Conservation (phyloP, 345 rosid genomes). For the Salix caprea region DNA sequence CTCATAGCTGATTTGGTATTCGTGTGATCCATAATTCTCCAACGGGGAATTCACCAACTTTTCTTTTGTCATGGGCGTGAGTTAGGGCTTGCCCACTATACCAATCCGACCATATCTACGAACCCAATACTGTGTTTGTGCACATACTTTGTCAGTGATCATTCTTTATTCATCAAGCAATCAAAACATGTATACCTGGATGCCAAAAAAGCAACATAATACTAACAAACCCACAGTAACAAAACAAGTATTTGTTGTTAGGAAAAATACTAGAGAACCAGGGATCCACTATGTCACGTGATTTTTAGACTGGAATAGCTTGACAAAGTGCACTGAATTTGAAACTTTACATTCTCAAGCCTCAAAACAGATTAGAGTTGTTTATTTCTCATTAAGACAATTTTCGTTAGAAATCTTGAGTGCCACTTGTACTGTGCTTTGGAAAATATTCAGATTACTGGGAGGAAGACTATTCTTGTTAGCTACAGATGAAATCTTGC, state of each 20-base stretch:
- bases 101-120: not conserved
- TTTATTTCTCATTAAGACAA: not conserved
- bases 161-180: not conserved
- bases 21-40: not conserved
- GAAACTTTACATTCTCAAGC: not conserved
- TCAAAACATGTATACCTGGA: not conserved
- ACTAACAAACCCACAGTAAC: not conserved
- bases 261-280: not conserved
- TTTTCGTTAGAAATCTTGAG: not conserved
- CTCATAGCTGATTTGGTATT: not conserved
- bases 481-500: not conserved
- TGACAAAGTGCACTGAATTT: not conserved
- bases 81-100: not conserved
- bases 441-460: not conserved
- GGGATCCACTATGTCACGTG: not conserved
- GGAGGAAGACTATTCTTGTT: not conserved
- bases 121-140: too few relatives aligned
- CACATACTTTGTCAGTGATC: not conserved
- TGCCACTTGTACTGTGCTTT: not conserved
- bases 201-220: not conserved
- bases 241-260: not conserved
- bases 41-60: not conserved
- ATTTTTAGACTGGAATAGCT: not conserved
- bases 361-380: not conserved
- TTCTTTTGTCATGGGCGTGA: not conserved